These are phyloP conservation scores for Lasiodiplodia gonubiensis DNA, from an alignment of 2,329 filamentous ascomycete genomes.

Conservation along the genomic window DNA sequence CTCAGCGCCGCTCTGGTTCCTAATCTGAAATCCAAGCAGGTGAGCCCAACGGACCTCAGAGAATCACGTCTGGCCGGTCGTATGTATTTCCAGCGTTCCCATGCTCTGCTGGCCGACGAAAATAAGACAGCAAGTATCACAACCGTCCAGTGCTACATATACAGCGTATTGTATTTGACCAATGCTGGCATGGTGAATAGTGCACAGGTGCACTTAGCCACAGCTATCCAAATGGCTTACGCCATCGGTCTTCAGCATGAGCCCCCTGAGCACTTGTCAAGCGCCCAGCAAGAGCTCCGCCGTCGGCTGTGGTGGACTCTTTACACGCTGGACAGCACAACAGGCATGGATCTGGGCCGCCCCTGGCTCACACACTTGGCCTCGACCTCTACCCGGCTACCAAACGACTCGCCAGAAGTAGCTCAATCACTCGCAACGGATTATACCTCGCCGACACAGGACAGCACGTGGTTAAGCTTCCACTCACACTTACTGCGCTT, in stretches of 20 bases:
- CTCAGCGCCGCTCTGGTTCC: slow-evolving; percentile 43
- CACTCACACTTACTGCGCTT: slow-evolving; percentile 45
- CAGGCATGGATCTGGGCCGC: slow-evolving; percentile 55
- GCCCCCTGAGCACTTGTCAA: slow-evolving; percentile 45
- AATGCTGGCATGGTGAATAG: slow-evolving; percentile 58
- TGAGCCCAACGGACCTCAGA: slow-evolving; percentile 30
- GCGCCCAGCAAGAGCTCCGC: slow-evolving; percentile 47
- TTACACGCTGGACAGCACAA: slow-evolving; percentile 51
- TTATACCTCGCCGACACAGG: slow-evolving; percentile 11
- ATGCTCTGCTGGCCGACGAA: slow-evolving; percentile 35
- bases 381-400: slow-evolving; percentile 46
- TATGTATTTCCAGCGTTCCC: slow-evolving; percentile 56
- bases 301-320: slow-evolving; percentile 55
- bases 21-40: not conserved
- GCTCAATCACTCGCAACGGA: slow-evolving; percentile 40
- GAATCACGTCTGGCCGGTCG: slow-evolving; percentile 54
- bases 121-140: slow-evolving; percentile 43
- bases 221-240: slow-evolving; percentile 54
- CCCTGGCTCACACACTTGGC: slow-evolving; percentile 47
- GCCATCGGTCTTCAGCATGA: slow-evolving; percentile 58
- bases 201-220: slow-evolving; percentile 49
- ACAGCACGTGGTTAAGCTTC: slow-evolving; percentile 51
- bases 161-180: slow-evolving; percentile 54
- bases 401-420: slow-evolving; percentile 44
- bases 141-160: slow-evolving; percentile 57